These are phyloP conservation scores for Prasinococcaceae sp. DNA, from an alignment of 139 green algal genomes.

Conservation along the genomic window DNA sequence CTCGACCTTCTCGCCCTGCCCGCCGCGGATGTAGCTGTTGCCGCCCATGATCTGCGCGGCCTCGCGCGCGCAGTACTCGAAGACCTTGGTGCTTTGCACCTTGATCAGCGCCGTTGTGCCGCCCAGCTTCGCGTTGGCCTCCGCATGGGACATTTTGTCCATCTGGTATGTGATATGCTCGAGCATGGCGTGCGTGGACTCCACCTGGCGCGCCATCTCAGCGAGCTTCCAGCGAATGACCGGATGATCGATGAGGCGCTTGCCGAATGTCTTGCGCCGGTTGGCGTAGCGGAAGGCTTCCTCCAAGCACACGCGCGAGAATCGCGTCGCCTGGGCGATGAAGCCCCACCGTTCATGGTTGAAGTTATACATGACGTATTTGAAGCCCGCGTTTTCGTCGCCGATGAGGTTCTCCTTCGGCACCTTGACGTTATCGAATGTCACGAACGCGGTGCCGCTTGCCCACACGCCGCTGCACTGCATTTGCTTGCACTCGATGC, in stretches of 20 bases:
- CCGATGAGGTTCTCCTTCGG: conserved; percentile 26
- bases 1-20: conserved; percentile 18
- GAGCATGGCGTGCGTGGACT: conserved; percentile 13
- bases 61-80: conserved; percentile 25
- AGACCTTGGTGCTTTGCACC: conserved; percentile 10
- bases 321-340: conserved; percentile 15
- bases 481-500: conserved; percentile 22
- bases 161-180: conserved; percentile 27
- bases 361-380: conserved; percentile 33
- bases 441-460: conserved; percentile 20
- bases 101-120: conserved; percentile 19
- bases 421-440: conserved; percentile 26
- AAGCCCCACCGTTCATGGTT: conserved; percentile 28
- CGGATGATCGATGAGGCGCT: conserved; percentile 20
- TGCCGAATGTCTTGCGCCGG: conserved; percentile 21
- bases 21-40: conserved; percentile 18
- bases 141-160: conserved; percentile 10
- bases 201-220: conserved; percentile 25
- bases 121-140: conserved; percentile 8
- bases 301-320: conserved; percentile 24
- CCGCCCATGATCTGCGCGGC: conserved; percentile 28
- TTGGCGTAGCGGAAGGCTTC: conserved; percentile 21
- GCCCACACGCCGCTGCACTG: conserved; percentile 27
- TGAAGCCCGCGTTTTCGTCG: conserved; percentile 24
- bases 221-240: conserved; percentile 26